Evolutionary conservation across 139 green algal genomes (phyloP), one percentile per base, ranked within the genome.

Genomic region (Picochlorum costavermella): DNA sequence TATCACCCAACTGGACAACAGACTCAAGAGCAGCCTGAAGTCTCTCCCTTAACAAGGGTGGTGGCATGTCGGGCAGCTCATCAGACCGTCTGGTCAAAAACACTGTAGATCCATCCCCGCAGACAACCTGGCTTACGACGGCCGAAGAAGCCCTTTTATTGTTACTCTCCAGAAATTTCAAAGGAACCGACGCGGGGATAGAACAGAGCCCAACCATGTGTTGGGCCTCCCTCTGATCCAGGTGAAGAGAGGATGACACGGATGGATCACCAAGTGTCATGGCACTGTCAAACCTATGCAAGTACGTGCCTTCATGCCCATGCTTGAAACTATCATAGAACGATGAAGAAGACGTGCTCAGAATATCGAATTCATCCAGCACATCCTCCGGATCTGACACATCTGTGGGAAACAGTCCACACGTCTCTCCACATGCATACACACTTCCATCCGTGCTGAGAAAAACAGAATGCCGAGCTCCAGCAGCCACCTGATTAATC

Each of bases 381-480:
- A 40, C 33, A 13, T 40, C 33, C 33, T 40, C 33, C 11, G 33
- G 33, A 40, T 40, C 33, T 40, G 33, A 40, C 33, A 40, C 33
- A 40, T 40, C 33, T 40, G 33, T 40, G 0, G 33, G 33, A 8
- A 40, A 40, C 8, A 40, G 33, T 40, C 33, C 17, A 55, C n/a
- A 20, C 46, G 3, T 55, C 46, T 20, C 17, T 60, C 86, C 86
- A 53, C 80, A 90, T 44, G 80, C 85, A 55, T 75, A 86, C 16
- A 93, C 74, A 17, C 36, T 43, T 2, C 86, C 86, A 36, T 88
- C 77, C 43, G 64, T 70, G 56, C 57, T 71, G 10, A 93, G 73
- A 62, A 91, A 90, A 9, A 93, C 61, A 3, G 83, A 81, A 69
- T 93, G 86, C 13, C 66, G 48, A 2, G 55, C 26, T 14, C 86